These are phyloP conservation scores for Quercus parvula DNA, from an alignment of 306 rosid species.

Conservation along the genomic window DNA sequence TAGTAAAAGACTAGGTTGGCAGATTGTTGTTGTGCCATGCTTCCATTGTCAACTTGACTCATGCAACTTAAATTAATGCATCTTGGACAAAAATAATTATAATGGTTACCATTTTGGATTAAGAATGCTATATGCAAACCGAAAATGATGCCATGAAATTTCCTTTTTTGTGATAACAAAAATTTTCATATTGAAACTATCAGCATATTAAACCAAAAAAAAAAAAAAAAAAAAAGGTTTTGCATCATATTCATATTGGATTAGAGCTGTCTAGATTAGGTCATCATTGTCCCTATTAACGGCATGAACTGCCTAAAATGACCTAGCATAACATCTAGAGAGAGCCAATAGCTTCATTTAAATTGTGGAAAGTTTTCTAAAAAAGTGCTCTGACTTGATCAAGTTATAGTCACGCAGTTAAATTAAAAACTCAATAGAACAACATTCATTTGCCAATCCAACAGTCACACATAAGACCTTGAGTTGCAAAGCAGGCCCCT, in stretches of 20 bases:
- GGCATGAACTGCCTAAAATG: not conserved
- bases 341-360: not conserved
- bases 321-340: not conserved
- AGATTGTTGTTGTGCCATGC: constrained; percentile 40
- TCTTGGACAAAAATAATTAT: constrained; percentile 49
- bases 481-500: not conserved
- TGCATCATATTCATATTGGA: too few species aligned
- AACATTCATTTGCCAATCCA: not conserved
- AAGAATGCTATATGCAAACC: constrained; percentile 20
- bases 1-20: too few species aligned
- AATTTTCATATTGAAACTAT: not conserved
- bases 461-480: not conserved
- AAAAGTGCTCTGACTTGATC: not conserved
- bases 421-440: not conserved
- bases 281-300: not conserved
- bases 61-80: constrained; percentile 59
- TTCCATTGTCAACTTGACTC: constrained; percentile 68
- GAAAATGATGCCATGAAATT: not conserved
- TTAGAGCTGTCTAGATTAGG: not conserved
- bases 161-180: not conserved
- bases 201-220: not conserved
- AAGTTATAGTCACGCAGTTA: not conserved
- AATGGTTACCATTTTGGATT: constrained; percentile 12
- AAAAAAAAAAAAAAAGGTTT: not conserved
- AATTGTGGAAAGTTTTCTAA: not conserved